A percentile compares a stretch with the other conserved stretches of the same genome.
phyloP scores from a whole-genome alignment of 306 rosid genomes.

The Heteromeles arbutifolia region DNA sequence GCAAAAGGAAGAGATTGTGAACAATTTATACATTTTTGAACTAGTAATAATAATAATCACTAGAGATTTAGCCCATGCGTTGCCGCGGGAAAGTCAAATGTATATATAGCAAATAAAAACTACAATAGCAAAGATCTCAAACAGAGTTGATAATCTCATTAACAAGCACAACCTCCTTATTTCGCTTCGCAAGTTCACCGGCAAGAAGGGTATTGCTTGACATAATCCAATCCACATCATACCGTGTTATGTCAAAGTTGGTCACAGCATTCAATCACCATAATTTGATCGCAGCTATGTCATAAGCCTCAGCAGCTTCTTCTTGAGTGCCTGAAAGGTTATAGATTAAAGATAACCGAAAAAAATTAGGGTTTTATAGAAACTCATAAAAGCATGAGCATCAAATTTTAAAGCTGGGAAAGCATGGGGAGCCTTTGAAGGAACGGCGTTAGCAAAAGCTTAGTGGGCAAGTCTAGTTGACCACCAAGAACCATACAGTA shows the following conservation, averaged over 20 bases:
- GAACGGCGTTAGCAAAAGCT: slow-evolving; percentile 28
- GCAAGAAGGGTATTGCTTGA: slow-evolving; percentile 67
- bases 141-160: slow-evolving; percentile 6
- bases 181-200: slow-evolving; percentile 56
- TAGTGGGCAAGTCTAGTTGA: slow-evolving; percentile 1
- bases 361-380: background rate
- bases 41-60: no score
- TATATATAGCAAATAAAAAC: no score
- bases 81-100: no score
- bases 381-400: background rate
- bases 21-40: no score
- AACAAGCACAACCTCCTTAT: slow-evolving; percentile 22
- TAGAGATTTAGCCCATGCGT: no score
- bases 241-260: slow-evolving; percentile 74
- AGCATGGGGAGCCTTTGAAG: slow-evolving; percentile 7
- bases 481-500: slow-evolving; percentile 9
- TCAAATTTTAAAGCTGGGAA: slow-evolving; percentile 7
- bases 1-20: no score
- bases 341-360: background rate
- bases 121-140: no score
- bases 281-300: slow-evolving; percentile 80
- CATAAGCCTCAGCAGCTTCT: slow-evolving; percentile 93
- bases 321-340: slow-evolving; percentile 69
- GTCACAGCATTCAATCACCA: slow-evolving; percentile 76
- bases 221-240: slow-evolving; percentile 75